Evolutionary conservation across 257 asterid species (phyloP).

Genomic region (Striga asiatica): DNA sequence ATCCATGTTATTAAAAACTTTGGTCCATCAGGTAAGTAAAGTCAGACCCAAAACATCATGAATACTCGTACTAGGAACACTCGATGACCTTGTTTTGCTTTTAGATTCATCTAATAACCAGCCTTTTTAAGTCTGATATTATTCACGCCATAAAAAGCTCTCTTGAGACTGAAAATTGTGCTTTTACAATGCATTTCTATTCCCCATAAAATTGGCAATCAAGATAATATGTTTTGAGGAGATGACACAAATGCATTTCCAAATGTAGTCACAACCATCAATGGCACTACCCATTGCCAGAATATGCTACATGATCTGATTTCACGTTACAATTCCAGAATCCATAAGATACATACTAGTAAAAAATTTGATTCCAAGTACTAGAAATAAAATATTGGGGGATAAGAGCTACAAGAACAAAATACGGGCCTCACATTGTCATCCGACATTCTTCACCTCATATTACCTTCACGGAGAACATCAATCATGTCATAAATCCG

Average conservation of each 20-base stretch:
- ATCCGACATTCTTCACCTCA: slow-evolving; percentile 51
- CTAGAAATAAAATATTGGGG: neutral
- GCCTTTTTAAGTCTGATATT: no score
- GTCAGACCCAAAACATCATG: no score
- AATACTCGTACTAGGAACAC: no score
- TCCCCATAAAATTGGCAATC: no score
- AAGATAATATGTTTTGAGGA: no score
- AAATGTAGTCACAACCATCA: neutral
- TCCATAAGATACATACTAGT: neutral
- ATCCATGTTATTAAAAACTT: no score
- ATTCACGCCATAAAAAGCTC: no score
- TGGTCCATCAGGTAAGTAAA: no score
- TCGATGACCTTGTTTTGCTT: no score
- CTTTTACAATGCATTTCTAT: no score
- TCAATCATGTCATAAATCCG: slow-evolving; percentile 79
- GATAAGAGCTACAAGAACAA: neutral
- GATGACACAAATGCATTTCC: neutral
- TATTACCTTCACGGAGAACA: slow-evolving; percentile 84
- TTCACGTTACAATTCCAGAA: neutral
- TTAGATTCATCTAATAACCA: no score
- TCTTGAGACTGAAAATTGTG: no score
- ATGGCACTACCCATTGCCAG: neutral
- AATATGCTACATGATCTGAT: neutral
- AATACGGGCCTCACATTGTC: neutral
- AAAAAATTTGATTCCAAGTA: neutral